These are phyloP conservation scores for Zygosaccharomyces rouxii DNA, from an alignment of 805 yeast species.

Conservation along the genomic window DNA sequence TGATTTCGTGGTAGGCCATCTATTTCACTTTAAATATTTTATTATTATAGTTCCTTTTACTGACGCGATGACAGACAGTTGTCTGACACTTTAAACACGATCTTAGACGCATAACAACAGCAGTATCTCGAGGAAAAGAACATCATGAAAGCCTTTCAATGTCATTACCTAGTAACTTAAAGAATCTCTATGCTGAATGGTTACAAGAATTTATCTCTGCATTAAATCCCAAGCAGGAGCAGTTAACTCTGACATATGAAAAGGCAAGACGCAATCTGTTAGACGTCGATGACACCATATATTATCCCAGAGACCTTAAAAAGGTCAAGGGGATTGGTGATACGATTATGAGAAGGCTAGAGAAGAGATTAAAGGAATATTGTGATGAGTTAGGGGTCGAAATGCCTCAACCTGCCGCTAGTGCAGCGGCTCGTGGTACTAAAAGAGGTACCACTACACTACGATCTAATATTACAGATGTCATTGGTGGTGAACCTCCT, in stretches of 20 bases:
- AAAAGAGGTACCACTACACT: constrained; percentile 20
- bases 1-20: no score
- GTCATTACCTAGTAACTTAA: constrained; percentile 46
- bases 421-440: constrained; percentile 9
- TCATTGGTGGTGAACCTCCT: constrained; percentile 8
- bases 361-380: constrained; percentile 44
- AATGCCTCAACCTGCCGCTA: constrained; percentile 39
- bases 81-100: background rate
- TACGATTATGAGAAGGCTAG: constrained; percentile 52
- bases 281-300: constrained; percentile 42
- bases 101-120: background rate
- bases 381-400: constrained; percentile 51
- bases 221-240: constrained; percentile 47
- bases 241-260: constrained; percentile 48
- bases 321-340: constrained; percentile 69
- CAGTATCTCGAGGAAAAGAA: background rate
- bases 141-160: background rate
- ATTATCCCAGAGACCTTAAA: constrained; percentile 53
- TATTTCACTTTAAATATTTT: background rate
- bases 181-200: constrained; percentile 53
- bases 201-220: constrained; percentile 48
- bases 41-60: background rate
- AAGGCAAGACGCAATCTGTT: constrained; percentile 54
- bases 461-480: constrained; percentile 8
- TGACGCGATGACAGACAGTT: background rate